A percentile compares a stretch with the other conserved stretches of the same genome.
These are phyloP conservation scores for Xylaria polymorpha DNA, from an alignment of 2,329 filamentous ascomycete species.

Conservation along the genomic window DNA sequence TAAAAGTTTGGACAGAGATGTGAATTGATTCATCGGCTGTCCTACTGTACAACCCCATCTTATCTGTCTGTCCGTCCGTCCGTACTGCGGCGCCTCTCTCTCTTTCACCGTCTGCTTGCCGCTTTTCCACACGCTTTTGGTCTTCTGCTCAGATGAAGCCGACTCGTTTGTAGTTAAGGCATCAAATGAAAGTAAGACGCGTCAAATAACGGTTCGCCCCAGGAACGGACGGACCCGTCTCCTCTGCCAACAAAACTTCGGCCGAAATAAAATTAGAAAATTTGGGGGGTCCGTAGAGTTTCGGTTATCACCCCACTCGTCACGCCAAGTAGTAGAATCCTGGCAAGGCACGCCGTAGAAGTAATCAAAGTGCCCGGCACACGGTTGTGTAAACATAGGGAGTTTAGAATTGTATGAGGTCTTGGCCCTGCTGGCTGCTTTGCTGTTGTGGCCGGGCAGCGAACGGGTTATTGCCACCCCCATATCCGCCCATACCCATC, in stretches of 20 bases:
- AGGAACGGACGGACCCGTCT: background rate
- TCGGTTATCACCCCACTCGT: constrained; percentile 10
- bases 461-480: constrained; percentile 66
- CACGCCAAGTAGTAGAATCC: background rate
- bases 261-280: constrained; percentile 14
- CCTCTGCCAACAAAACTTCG: constrained; percentile 6
- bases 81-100: background rate
- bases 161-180: constrained; percentile 24
- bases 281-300: background rate
- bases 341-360: background rate
- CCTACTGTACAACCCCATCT: constrained; percentile 29
- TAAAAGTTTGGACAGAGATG: constrained; percentile 19
- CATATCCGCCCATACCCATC: constrained; percentile 65
- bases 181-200: constrained; percentile 31
- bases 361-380: background rate
- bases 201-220: constrained; percentile 10
- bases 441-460: constrained; percentile 64
- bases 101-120: background rate
- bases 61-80: background rate
- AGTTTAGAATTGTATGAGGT: constrained; percentile 71
- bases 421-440: constrained; percentile 60
- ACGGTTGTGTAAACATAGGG: constrained; percentile 15
- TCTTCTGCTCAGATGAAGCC: constrained; percentile 24
- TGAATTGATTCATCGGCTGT: constrained; percentile 28
- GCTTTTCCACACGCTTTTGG: constrained; percentile 6